Evolutionary conservation across 139 green algal species (phyloP).

Genomic region (Tetraselmis chui): DNA sequence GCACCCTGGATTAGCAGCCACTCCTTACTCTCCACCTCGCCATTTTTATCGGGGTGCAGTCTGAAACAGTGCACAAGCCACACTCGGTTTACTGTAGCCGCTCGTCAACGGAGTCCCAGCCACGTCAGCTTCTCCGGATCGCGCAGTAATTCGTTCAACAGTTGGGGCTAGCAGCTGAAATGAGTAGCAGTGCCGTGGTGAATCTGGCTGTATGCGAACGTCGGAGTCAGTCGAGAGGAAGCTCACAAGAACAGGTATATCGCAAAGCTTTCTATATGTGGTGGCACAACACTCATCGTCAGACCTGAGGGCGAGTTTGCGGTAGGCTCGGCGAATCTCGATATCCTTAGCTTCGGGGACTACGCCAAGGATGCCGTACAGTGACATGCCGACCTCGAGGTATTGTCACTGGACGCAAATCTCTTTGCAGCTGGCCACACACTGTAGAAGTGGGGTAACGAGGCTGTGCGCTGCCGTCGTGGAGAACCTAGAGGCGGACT

Average conservation of each 20-base stretch:
- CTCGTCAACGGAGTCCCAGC: no score
- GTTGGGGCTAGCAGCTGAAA: not conserved
- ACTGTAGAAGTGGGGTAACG: no score
- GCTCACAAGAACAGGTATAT: not conserved
- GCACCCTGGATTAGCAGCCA: not conserved
- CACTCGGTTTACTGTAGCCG: no score
- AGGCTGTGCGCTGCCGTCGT: no score
- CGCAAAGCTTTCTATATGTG: not conserved
- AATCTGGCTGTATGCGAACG: not conserved
- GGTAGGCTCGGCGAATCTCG: not conserved
- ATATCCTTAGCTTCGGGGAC: not conserved
- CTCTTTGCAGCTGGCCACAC: no score
- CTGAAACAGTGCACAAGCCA: not conserved
- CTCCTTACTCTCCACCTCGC: not conserved
- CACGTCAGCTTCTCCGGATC: not conserved
- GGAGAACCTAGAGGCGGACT: no score
- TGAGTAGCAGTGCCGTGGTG: not conserved
- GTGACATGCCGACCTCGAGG: not conserved
- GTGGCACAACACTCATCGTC: not conserved
- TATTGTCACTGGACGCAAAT: no score
- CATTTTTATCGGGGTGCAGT: not conserved
- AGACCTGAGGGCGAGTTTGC: not conserved
- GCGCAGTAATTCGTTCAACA: not conserved
- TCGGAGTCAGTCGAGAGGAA: not conserved
- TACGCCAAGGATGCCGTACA: not conserved